A percentile compares a stretch with the other conserved stretches of the same genome.
phyloP scores from a whole-genome alignment of 1,284 basidiomycete genomes.

The Puccinia hordei region DNA sequence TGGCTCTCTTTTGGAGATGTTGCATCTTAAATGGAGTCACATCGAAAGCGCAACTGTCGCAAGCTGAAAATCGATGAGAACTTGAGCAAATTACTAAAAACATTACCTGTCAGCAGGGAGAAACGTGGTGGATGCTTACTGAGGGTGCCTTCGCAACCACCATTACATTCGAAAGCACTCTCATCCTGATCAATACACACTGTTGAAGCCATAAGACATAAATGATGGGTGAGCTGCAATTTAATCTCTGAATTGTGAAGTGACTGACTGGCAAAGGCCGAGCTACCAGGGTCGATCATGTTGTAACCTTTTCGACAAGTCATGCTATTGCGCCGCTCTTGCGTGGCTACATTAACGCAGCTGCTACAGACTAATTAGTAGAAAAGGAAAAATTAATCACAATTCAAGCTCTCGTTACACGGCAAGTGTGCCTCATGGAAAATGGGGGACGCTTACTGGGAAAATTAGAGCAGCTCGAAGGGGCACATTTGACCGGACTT shows the following conservation, averaged over 20 bases:
- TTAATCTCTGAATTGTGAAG: not conserved
- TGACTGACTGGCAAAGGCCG: not conserved
- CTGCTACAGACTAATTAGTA: constrained; percentile 2
- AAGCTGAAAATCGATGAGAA: not conserved
- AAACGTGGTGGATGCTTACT: constrained; percentile 7
- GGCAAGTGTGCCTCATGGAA: not conserved
- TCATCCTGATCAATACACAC: constrained; percentile 28
- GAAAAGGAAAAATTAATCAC: not conserved
- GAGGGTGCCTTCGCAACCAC: constrained; percentile 19
- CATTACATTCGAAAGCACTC: not conserved
- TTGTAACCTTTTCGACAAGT: constrained; percentile 12
- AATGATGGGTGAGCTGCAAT: not conserved
- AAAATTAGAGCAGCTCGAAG: constrained; percentile 13
- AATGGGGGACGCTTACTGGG: not conserved
- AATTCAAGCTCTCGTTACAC: not conserved
- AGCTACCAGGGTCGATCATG: constrained; percentile 4
- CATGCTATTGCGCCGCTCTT: not conserved
- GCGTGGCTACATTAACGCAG: constrained; percentile 5
- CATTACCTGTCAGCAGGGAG: not conserved
- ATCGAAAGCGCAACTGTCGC: constrained; percentile 1
- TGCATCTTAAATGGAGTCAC: not conserved
- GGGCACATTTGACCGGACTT: not conserved
- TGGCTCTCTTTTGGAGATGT: constrained; percentile 25
- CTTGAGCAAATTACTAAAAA: not conserved
- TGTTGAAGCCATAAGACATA: not conserved